Conservation (phyloP, 345 rosid genomes). For the Pistacia atlantica region DNA sequence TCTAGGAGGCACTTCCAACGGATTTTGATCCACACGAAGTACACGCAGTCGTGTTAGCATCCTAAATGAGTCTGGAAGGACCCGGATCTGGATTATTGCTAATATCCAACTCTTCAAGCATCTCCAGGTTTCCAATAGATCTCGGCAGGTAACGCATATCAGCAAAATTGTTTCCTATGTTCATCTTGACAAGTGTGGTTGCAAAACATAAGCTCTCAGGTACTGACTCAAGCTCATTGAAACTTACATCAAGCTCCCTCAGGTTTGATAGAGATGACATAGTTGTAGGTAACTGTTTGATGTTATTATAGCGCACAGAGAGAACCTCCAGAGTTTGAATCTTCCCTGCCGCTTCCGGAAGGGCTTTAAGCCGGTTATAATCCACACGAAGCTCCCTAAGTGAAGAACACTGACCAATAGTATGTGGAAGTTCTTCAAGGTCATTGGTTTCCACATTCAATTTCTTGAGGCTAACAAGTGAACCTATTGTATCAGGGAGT, state of each 20-base stretch:
- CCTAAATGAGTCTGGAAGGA: slow-evolving; percentile 87
- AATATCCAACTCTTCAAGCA: slow-evolving; percentile 89
- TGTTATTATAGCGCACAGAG: slow-evolving; percentile 82
- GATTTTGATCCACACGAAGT: slow-evolving; percentile 72
- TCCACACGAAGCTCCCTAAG: slow-evolving; percentile 79
- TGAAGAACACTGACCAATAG: slow-evolving; percentile 69
- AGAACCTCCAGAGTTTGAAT: slow-evolving; percentile 70
- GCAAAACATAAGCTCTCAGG: slow-evolving; percentile 96
- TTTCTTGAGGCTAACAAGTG: slow-evolving; percentile 62
- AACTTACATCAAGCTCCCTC: slow-evolving; percentile 89
- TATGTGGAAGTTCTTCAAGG: slow-evolving; percentile 84
- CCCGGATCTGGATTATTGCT: slow-evolving; percentile 94
- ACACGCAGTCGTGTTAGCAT: slow-evolving; percentile 66
- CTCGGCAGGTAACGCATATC: slow-evolving; percentile 79
- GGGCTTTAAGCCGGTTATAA: slow-evolving; percentile 94
- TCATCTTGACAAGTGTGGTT: slow-evolving; percentile 81
- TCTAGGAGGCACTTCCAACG: slow-evolving; percentile 88
- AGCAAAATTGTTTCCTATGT: slow-evolving; percentile 92
- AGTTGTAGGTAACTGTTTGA: slow-evolving; percentile 87
- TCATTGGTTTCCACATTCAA: slow-evolving; percentile 82
- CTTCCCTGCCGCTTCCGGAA: slow-evolving; percentile 98
- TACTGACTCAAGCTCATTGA: slow-evolving; percentile 94
- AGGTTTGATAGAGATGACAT: slow-evolving; percentile 77
- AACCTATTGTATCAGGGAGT: slow-evolving; percentile 75
- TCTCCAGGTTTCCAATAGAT: slow-evolving; percentile 92